A percentile compares a stretch with the other conserved stretches of the same genome.
Conservation (phyloP, 2,329 filamentous ascomycete genomes). For the Arthrobotrys entomopaga region DNA sequence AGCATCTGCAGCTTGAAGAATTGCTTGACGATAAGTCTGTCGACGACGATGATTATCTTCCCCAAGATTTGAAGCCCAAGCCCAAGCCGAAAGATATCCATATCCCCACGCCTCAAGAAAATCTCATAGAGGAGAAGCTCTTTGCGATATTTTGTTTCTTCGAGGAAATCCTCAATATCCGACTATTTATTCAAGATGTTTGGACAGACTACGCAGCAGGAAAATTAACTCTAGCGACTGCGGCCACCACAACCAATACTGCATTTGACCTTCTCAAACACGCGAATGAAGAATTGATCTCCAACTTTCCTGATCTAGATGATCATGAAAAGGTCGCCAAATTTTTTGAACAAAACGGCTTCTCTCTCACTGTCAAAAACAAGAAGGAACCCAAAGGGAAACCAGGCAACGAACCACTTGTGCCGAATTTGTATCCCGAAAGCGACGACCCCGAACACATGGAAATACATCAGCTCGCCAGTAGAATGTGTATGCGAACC, state of each 20-base stretch:
- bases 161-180: conserved; percentile 4
- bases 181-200: conserved; percentile 3
- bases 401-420: neutral
- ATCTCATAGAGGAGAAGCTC: conserved; percentile 16
- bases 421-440: neutral
- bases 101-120: neutral
- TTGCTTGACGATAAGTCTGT: neutral
- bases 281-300: conserved; percentile 22
- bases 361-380: neutral
- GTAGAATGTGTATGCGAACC: neutral
- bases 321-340: neutral
- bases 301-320: conserved; percentile 6
- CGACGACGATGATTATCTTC: neutral
- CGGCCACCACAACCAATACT: conserved; percentile 8
- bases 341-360: conserved; percentile 13
- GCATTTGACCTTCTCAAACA: conserved; percentile 22
- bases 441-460: neutral
- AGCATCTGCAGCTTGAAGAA: conserved; percentile 15
- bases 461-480: neutral
- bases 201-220: conserved; percentile 19
- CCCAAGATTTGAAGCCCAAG: neutral
- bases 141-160: conserved; percentile 35
- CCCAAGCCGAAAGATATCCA: neutral
- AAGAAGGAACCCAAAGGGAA: neutral
- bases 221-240: neutral